phyloP scores from a whole-genome alignment of 495 filamentous ascomycete species.

The Letharia lupina region DNA sequence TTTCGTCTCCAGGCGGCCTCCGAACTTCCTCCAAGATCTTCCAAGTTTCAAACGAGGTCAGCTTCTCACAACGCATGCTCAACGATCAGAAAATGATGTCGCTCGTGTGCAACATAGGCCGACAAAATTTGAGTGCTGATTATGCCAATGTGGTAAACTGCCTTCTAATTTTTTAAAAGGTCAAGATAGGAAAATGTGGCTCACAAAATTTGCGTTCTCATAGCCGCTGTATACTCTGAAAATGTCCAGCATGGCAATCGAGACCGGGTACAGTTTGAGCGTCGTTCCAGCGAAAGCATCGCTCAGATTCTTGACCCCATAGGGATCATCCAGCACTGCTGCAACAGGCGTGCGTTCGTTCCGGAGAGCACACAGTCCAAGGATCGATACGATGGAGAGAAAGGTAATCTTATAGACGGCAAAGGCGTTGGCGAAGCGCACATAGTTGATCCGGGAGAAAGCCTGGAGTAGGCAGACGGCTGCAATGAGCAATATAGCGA shows the following conservation, averaged over 20 bases:
- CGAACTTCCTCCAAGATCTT: not conserved
- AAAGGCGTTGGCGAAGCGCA: conserved; percentile 1
- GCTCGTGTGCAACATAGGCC: no score
- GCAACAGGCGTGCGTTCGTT: conserved; percentile 5
- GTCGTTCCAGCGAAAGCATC: not conserved
- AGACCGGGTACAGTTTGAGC: not conserved
- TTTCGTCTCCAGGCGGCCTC: not conserved
- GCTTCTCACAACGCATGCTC: no score
- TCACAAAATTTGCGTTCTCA: not conserved
- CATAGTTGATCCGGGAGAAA: conserved; percentile 4
- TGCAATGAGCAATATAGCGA: not conserved
- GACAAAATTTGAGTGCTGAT: no score
- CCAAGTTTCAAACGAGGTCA: no score
- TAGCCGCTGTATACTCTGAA: conserved; percentile 1
- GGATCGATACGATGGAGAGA: not conserved
- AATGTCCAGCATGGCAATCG: conserved; percentile 5
- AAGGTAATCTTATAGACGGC: not conserved
- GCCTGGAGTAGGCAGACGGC: not conserved
- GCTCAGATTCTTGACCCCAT: not conserved
- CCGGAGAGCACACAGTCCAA: not conserved
- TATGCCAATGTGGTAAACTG: no score
- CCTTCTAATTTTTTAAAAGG: no score
- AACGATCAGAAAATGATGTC: no score
- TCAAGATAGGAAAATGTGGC: no score
- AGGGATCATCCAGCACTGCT: not conserved